These are phyloP conservation scores for Talaromyces trachyspermus DNA, from an alignment of 495 filamentous ascomycete species.

Conservation along the genomic window DNA sequence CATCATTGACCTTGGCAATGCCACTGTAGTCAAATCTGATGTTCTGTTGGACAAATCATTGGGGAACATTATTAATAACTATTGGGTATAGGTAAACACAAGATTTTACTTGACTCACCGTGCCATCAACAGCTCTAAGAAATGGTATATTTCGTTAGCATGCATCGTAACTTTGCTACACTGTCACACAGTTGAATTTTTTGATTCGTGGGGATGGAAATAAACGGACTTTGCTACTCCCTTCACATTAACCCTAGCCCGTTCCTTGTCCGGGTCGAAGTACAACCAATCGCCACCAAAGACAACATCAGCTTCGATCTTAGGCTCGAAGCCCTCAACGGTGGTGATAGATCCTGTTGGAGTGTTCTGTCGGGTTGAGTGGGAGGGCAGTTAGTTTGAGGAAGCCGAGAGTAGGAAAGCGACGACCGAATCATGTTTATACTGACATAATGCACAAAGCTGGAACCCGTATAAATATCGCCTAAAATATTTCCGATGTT, in stretches of 20 bases:
- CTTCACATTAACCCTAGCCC: constrained; percentile 10
- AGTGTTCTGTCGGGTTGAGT: background rate
- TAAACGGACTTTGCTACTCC: constrained; percentile 6
- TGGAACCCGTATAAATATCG: background rate
- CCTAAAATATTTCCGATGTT: background rate
- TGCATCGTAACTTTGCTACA: background rate
- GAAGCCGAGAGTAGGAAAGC: background rate
- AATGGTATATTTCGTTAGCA: background rate
- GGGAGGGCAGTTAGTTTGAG: background rate
- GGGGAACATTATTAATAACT: too few relatives aligned
- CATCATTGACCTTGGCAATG: constrained; percentile 3
- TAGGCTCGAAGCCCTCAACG: constrained; percentile 12
- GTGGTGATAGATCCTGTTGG: constrained; percentile 9
- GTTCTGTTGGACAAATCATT: background rate
- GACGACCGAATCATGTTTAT: background rate
- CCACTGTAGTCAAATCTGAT: constrained; percentile 10
- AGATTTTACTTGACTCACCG: background rate
- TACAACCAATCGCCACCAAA: constrained; percentile 20
- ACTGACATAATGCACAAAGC: background rate
- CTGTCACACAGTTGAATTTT: background rate
- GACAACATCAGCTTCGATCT: constrained; percentile 22
- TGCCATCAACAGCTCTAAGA: constrained; percentile 5
- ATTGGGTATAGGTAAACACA: too few relatives aligned
- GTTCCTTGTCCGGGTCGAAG: constrained; percentile 12
- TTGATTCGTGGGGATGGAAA: too few relatives aligned